phyloP scores from a whole-genome alignment of 192 early-diverging fungal genomes.

The Dissophora globulifera region DNA sequence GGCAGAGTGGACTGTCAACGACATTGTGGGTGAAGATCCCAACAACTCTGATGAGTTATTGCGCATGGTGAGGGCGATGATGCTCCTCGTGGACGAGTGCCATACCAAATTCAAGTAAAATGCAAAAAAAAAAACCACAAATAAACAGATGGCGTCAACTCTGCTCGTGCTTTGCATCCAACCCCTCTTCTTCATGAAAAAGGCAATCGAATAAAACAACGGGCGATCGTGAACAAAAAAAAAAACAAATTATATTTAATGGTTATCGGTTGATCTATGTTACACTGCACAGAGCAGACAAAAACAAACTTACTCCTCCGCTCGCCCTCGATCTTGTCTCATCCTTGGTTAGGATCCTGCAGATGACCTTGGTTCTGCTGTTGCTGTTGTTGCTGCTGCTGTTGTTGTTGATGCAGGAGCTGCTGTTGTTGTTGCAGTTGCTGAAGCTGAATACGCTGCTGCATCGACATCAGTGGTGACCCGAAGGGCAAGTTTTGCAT shows the following conservation, averaged over 20 bases:
- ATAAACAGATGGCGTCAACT: too few relatives aligned
- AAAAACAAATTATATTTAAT: too few relatives aligned
- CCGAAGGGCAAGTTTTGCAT: slow-evolving; percentile 19
- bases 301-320: too few relatives aligned
- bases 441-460: slow-evolving; percentile 37
- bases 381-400: slow-evolving; percentile 38
- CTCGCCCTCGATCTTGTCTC: too few relatives aligned
- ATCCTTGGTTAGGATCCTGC: slow-evolving; percentile 30
- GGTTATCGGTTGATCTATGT: too few relatives aligned
- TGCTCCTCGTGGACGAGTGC: slow-evolving; percentile 35
- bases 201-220: too few relatives aligned
- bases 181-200: too few relatives aligned
- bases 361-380: slow-evolving; percentile 23
- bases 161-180: too few relatives aligned
- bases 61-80: slow-evolving; percentile 19
- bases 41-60: slow-evolving; percentile 10
- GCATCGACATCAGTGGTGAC: slow-evolving; percentile 14
- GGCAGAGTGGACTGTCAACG: slow-evolving; percentile 30
- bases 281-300: too few relatives aligned
- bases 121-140: too few relatives aligned
- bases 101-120: slow-evolving; percentile 6
- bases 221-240: too few relatives aligned
- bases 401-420: slow-evolving; percentile 25
- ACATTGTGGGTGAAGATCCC: slow-evolving; percentile 14
- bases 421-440: slow-evolving; percentile 35